These are phyloP conservation scores for Vicia sativa DNA, from an alignment of 306 rosid species.

Conservation along the genomic window DNA sequence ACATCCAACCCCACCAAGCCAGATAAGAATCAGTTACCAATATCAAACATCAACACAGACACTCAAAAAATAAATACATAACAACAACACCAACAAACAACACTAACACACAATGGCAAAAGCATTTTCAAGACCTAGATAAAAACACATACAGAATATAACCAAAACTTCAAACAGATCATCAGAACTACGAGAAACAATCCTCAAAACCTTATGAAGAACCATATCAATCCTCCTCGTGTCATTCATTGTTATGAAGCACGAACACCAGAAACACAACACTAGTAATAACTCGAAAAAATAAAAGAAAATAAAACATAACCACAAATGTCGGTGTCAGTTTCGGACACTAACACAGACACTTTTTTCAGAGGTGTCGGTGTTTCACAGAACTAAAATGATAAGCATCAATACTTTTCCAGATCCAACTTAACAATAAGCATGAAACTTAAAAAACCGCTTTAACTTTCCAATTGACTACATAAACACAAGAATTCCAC, in stretches of 20 bases:
- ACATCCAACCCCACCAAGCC: background rate
- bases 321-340: too few relatives aligned
- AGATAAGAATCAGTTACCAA: background rate
- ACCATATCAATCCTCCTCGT: background rate
- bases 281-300: too few relatives aligned
- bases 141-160: background rate
- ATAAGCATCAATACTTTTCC: constrained; percentile 7
- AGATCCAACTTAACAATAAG: constrained; percentile 22
- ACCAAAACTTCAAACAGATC: background rate
- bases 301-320: too few relatives aligned
- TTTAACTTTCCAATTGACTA: background rate
- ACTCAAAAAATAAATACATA: background rate
- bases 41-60: constrained; percentile 1
- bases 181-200: background rate
- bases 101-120: constrained; percentile 1
- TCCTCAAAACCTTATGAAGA: background rate
- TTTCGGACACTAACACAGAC: too few relatives aligned
- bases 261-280: too few relatives aligned
- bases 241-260: background rate
- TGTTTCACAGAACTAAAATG: background rate
- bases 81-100: background rate
- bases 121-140: constrained; percentile 20
- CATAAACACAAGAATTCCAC: constrained; percentile 14
- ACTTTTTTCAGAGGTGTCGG: too few relatives aligned
- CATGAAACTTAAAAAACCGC: background rate